Conservation (phyloP, 176 grass and related monocot species). For the Triticum timopheevii region DNA sequence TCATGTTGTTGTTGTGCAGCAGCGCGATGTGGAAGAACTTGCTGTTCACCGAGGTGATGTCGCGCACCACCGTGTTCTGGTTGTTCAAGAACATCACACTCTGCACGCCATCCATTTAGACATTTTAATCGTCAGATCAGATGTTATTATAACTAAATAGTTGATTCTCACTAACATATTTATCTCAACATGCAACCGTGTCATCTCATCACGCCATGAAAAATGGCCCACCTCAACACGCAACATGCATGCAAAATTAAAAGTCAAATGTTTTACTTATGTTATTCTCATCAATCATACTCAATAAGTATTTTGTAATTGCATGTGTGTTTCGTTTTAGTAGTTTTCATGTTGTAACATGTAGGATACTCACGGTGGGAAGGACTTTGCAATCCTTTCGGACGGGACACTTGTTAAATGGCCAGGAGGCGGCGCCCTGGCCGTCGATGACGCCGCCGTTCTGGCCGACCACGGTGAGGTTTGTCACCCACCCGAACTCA, state of each 20-base stretch:
- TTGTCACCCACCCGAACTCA: neutral
- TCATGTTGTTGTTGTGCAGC: slow-evolving; percentile 25
- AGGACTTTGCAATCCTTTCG: slow-evolving; percentile 37
- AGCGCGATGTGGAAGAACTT: slow-evolving; percentile 81
- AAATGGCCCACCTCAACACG: no score
- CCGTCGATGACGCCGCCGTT: slow-evolving; percentile 42
- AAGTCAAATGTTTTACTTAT: no score
- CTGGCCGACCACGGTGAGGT: neutral
- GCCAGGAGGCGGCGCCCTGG: slow-evolving; percentile 68
- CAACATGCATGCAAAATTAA: no score
- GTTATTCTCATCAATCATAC: no score
- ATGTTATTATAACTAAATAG: no score
- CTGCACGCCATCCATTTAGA: slow-evolving; percentile 13
- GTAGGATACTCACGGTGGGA: neutral
- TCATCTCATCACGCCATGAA: no score
- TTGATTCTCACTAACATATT: no score
- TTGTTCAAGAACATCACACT: slow-evolving; percentile 44
- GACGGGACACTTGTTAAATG: slow-evolving; percentile 53
- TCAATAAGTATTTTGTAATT: no score
- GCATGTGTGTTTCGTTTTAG: no score
- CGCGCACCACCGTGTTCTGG: slow-evolving; percentile 44
- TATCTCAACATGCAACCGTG: no score
- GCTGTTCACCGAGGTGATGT: slow-evolving; percentile 61
- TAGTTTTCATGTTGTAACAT: no score
- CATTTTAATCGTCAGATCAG: no score